Base-by-base conservation (phyloP, 2,329 filamentous ascomycete genomes). In the Emydomyces testavorans region DNA sequence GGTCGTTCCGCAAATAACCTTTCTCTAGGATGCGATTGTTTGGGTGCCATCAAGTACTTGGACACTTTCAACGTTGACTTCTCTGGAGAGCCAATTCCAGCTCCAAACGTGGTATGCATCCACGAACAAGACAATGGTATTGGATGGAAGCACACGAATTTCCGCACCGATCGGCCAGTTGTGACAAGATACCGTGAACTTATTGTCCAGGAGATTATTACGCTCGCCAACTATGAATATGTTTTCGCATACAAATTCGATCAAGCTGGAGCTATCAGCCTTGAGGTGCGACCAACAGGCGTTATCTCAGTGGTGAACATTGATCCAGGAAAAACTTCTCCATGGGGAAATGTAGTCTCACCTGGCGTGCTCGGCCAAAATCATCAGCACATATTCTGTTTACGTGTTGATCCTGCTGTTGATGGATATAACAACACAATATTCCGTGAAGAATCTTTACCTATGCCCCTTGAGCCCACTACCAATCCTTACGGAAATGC, bases 51-150 rank as follows among this genome's bases (percentile, higher is more conserved):
- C 56, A 77, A 79, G 55, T 79, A 79, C 50, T 72, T 84, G 49
- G 75, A 77, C 42, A 70, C 66, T 4, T 67, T 75, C 21, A 65
- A 75, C 32, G 66, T 72, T 1, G 66, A 70, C 29, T 59, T 69
- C 7, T 62, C 74, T 35, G 80, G 80, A 7, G 67, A 72, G 48
- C 71, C 76, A 1, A 67, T 68, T 6, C 55, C 69, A 1, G 69
- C 71, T 21, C 71, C 71, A 13, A 83, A 83, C 52, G 79, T 80
- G 4, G 68, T 83, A 48, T 85, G 81, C 56, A 65, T 84, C 2
- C 81, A 84, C 57, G 81, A 85, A 60, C 77, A 82, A 57, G 81
- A 85, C 55, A 75, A 77, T 46, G 81, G 81, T 3, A 81, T 84
- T 35, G 71, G 73, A 5, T 83, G 79, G 79, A 83, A 84, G 58